A percentile compares a stretch with the other conserved stretches of the same genome.
phyloP scores from a whole-genome alignment of 495 filamentous ascomycete genomes.

The Wilcoxina mikolae region DNA sequence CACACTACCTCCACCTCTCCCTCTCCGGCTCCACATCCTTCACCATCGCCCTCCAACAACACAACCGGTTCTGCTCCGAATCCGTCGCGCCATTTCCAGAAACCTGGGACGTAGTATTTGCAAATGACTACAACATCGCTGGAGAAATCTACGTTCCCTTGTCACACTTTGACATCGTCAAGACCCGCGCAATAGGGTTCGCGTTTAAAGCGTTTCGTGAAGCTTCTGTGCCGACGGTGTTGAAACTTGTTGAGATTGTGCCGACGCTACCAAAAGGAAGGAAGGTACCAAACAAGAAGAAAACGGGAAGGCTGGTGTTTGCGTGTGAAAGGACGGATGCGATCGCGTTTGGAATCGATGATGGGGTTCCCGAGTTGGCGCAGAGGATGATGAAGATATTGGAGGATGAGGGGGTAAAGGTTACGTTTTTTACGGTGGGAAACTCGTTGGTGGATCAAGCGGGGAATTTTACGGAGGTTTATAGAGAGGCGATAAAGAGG shows the following conservation, averaged over 20 bases:
- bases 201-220: constrained; percentile 57
- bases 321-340: constrained; percentile 54
- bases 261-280: constrained; percentile 36
- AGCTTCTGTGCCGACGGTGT: constrained; percentile 33
- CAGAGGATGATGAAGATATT: constrained; percentile 50
- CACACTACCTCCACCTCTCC: constrained; percentile 51
- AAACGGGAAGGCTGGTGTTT: constrained; percentile 47
- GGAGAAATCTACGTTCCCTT: constrained; percentile 58
- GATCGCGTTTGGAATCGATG: constrained; percentile 72
- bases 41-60: constrained; percentile 53
- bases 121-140: constrained; percentile 43
- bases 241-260: constrained; percentile 54
- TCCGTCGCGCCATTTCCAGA: constrained; percentile 47
- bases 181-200: constrained; percentile 44
- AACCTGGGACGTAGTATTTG: constrained; percentile 60
- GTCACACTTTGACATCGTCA: constrained; percentile 56
- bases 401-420: constrained; percentile 45
- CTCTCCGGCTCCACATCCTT: constrained; percentile 52
- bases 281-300: constrained; percentile 45
- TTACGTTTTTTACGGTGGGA: constrained; percentile 68
- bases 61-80: constrained; percentile 48
- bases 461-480: constrained; percentile 44
- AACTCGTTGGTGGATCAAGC: constrained; percentile 42
- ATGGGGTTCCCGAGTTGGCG: constrained; percentile 49
- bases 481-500: constrained; percentile 49